These are phyloP conservation scores for Candida sanyaensis DNA, from an alignment of 1,139 yeast species.

Conservation along the genomic window DNA sequence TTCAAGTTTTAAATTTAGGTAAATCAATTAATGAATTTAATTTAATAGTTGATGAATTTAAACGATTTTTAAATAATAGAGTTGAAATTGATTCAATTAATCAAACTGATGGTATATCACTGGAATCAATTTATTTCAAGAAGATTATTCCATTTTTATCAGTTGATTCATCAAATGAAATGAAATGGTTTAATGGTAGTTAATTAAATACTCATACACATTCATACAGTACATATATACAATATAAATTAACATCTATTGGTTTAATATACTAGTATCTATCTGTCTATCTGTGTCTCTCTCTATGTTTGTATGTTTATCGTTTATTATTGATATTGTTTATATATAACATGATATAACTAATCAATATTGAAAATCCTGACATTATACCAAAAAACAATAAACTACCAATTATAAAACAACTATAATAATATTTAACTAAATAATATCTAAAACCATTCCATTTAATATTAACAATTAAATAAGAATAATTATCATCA, in stretches of 20 bases:
- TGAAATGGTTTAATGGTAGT: conserved; percentile 42
- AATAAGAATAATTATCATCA: conserved; percentile 14
- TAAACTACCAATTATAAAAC: conserved; percentile 52
- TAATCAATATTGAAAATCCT: conserved; percentile 26
- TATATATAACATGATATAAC: conserved; percentile 15
- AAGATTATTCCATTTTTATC: conserved; percentile 44
- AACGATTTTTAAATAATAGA: conserved; percentile 47
- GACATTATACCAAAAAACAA: conserved; percentile 50
- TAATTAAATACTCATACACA: no score
- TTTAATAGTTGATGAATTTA: conserved; percentile 56
- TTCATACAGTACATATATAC: no score
- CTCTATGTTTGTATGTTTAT: background rate
- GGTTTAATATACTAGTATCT: background rate
- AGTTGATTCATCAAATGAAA: conserved; percentile 40
- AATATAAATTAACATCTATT: no score
- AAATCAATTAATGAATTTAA: conserved; percentile 71
- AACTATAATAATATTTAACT: conserved; percentile 46
- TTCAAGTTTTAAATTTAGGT: conserved; percentile 45
- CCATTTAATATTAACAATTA: conserved; percentile 39
- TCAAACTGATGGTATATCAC: conserved; percentile 14
- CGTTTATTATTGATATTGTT: background rate
- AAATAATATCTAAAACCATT: conserved; percentile 60
- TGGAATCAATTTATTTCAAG: conserved; percentile 38
- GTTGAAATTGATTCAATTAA: conserved; percentile 39
- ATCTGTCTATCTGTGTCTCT: no score